A percentile compares a stretch with the other conserved stretches of the same genome.
These are phyloP conservation scores for Sugiyamaella floridensis DNA, from an alignment of 805 yeast genomes.

Conservation along the genomic window DNA sequence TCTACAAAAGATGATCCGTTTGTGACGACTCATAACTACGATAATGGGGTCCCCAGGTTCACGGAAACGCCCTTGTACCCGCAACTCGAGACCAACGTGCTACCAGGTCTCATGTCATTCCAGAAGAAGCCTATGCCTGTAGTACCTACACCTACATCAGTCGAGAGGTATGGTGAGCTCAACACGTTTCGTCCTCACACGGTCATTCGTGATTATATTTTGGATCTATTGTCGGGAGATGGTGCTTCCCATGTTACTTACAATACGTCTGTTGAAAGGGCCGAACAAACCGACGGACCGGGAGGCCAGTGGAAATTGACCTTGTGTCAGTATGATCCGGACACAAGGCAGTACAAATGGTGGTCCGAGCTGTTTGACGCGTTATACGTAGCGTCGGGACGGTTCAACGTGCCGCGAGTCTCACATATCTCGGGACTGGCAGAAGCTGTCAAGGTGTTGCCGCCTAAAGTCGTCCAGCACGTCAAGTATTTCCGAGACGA, in stretches of 20 bases:
- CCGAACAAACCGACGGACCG: constrained; percentile 21
- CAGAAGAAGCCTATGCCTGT: constrained; percentile 5
- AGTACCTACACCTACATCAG: neutral
- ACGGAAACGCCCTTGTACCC: constrained; percentile 10
- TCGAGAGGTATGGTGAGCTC: constrained; percentile 5
- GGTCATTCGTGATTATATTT: constrained; percentile 4
- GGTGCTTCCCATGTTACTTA: constrained; percentile 19
- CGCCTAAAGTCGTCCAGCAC: constrained; percentile 40
- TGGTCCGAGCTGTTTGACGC: constrained; percentile 43
- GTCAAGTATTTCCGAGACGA: constrained; percentile 49
- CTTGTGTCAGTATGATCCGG: constrained; percentile 10
- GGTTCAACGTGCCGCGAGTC: constrained; percentile 49
- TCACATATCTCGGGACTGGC: constrained; percentile 50
- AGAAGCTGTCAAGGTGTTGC: constrained; percentile 35
- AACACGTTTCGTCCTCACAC: constrained; percentile 10
- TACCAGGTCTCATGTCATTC: constrained; percentile 12
- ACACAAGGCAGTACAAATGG: constrained; percentile 25
- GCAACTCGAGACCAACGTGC: constrained; percentile 12
- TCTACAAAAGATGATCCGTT: neutral
- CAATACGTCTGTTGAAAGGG: constrained; percentile 29
- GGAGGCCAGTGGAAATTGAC: constrained; percentile 30
- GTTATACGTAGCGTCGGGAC: constrained; percentile 55
- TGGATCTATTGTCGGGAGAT: constrained; percentile 2
- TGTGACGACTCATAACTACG: neutral
- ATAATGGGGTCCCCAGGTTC: neutral